Evolutionary conservation across 2,329 filamentous ascomycete genomes (phyloP).

Genomic region (Aspergillus ustus): DNA sequence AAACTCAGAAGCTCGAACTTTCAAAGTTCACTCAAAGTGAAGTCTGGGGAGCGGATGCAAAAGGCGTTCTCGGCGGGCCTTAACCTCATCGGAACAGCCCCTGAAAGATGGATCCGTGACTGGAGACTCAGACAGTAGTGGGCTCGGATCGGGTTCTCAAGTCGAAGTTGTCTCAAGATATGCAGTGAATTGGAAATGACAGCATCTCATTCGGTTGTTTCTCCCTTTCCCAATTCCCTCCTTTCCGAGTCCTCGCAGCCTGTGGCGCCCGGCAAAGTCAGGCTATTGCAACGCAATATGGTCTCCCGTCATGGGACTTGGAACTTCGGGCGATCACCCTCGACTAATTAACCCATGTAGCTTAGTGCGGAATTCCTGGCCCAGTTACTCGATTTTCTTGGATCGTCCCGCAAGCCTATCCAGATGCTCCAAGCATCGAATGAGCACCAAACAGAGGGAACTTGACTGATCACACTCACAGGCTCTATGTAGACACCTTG

Average conservation of each 20-base stretch:
- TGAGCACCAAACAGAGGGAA: not conserved
- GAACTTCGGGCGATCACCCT: conserved; percentile 15
- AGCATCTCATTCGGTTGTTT: not conserved
- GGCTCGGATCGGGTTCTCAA: not conserved
- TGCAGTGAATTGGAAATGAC: not conserved
- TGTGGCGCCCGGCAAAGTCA: conserved; percentile 7
- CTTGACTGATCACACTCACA: conserved; percentile 12
- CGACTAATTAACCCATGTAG: conserved; percentile 8
- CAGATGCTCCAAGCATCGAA: not conserved
- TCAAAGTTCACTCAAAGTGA: not conserved
- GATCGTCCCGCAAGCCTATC: conserved; percentile 5
- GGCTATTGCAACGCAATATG: not conserved
- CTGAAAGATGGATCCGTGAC: not conserved
- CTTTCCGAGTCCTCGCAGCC: not conserved
- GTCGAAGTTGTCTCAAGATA: not conserved
- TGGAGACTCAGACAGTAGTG: not conserved
- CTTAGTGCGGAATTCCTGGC: conserved; percentile 10
- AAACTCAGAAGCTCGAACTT: not conserved
- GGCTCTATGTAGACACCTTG: no score
- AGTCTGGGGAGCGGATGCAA: conserved; percentile 11
- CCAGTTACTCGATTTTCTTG: conserved; percentile 6
- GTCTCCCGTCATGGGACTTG: conserved; percentile 3
- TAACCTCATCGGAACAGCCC: conserved; percentile 4
- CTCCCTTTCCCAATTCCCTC: not conserved
- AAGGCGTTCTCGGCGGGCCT: conserved; percentile 2